Percentiles rank a stretch among this genome's conserved stretches.
phyloP scores from a whole-genome alignment of 495 filamentous ascomycete genomes.

The Aspergillus indologenus region DNA sequence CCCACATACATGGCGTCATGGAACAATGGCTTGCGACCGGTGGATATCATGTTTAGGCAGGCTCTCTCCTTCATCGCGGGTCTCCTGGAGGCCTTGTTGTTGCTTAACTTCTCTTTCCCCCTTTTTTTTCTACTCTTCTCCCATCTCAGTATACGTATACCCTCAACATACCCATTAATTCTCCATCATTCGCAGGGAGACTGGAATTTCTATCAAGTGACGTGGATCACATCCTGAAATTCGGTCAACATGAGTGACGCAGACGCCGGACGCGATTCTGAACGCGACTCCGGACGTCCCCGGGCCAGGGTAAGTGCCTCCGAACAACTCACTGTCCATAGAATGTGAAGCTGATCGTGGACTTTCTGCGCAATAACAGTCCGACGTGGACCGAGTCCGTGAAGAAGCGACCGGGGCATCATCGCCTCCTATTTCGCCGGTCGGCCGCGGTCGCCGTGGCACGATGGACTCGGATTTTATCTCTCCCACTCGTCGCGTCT shows the following conservation, averaged over 20 bases:
- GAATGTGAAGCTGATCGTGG: not conserved
- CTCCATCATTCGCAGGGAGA: no score
- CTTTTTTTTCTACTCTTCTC: not conserved
- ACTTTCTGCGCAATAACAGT: not conserved
- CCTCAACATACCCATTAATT: no score
- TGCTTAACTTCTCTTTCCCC: not conserved
- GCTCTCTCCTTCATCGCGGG: not conserved
- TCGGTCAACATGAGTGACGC: not conserved
- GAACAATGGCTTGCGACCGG: not conserved
- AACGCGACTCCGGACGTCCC: slow-evolving; percentile 1
- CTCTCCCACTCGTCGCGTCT: slow-evolving; percentile 17
- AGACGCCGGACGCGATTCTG: not conserved
- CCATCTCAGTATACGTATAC: no score
- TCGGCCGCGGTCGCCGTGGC: not conserved
- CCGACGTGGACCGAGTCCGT: not conserved
- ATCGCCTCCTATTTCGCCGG: slow-evolving; percentile 2
- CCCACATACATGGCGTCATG: not conserved
- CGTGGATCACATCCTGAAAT: no score
- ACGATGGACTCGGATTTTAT: not conserved
- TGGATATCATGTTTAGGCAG: not conserved
- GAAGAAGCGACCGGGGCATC: not conserved
- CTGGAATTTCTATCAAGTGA: no score
- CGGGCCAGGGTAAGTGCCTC: slow-evolving; percentile 6
- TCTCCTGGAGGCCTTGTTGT: not conserved
- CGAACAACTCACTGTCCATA: not conserved